phyloP scores from a whole-genome alignment of 257 asterid species.

The Capsicum rhomboideum region DNA sequence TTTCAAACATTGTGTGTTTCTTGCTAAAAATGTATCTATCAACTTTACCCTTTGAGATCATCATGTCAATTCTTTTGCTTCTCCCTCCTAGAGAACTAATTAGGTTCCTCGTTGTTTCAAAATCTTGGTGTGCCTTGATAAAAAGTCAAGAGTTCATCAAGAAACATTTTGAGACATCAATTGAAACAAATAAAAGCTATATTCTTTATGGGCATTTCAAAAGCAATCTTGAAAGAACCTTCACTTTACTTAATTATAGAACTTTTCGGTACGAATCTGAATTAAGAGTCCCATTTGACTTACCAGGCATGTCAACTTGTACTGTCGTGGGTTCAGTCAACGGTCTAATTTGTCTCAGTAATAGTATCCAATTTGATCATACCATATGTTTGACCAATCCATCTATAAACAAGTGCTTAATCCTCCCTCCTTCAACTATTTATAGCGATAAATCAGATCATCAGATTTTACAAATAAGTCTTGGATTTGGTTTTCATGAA shows the following conservation, averaged over 20 bases:
- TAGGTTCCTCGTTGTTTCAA: neutral
- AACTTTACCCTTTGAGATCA: neutral
- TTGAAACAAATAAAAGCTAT: neutral
- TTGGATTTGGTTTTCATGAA: conserved; percentile 12
- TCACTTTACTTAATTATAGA: neutral
- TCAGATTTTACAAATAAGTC: no score
- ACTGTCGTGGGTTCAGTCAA: neutral
- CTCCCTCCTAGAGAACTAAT: conserved; percentile 7
- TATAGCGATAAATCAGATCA: neutral
- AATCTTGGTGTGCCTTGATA: neutral
- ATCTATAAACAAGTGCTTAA: neutral
- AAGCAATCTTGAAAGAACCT: neutral
- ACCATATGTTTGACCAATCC: neutral
- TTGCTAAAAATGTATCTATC: neutral
- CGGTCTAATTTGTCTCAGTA: neutral
- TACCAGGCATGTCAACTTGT: neutral
- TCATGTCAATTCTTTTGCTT: neutral
- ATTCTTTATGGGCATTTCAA: neutral
- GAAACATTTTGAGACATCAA: neutral
- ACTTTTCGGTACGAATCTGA: neutral
- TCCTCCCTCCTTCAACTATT: neutral
- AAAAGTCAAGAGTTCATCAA: neutral
- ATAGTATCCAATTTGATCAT: neutral
- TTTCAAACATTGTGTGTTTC: neutral
- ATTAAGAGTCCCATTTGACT: neutral